Evolutionary conservation across 176 grass and related monocot genomes (phyloP).

Genomic region (Oryza punctata): DNA sequence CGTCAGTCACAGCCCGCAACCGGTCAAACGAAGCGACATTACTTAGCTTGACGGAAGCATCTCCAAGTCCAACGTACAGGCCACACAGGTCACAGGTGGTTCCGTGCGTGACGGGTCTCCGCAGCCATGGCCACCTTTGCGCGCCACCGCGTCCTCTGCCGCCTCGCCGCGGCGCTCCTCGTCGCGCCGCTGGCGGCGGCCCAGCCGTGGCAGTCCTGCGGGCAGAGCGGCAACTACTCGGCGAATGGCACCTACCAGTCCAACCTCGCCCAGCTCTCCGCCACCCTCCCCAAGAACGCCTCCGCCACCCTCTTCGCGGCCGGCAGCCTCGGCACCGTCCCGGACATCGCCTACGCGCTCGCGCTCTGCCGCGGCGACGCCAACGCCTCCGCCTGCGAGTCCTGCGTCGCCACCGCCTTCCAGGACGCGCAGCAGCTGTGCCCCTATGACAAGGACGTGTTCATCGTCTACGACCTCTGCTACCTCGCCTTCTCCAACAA

Average conservation of each 20-base stretch:
- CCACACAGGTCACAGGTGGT: background rate
- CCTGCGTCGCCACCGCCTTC: constrained; percentile 41
- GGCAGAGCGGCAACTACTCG: background rate
- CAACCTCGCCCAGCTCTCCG: constrained; percentile 49
- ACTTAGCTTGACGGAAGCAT: background rate
- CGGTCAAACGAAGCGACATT: background rate
- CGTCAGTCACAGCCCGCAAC: no score
- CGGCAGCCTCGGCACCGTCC: constrained; percentile 2
- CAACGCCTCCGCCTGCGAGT: constrained; percentile 21
- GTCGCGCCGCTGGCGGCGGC: background rate
- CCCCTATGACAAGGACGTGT: background rate
- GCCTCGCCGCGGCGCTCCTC: background rate
- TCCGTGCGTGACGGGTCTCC: background rate
- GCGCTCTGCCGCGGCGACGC: constrained; percentile 51
- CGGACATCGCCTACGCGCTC: constrained; percentile 40
- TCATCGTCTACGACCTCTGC: constrained; percentile 33
- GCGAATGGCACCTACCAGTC: constrained; percentile 21
- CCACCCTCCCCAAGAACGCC: no score
- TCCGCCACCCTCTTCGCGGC: no score
- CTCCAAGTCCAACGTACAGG: background rate
- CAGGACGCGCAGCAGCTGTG: constrained; percentile 6
- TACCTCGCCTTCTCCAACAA: constrained; percentile 38
- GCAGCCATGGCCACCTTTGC: background rate
- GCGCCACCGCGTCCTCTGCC: background rate
- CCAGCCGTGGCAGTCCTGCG: background rate